Conservation (phyloP, 163 green algal species). For the Scenedesmus sp. region DNA sequence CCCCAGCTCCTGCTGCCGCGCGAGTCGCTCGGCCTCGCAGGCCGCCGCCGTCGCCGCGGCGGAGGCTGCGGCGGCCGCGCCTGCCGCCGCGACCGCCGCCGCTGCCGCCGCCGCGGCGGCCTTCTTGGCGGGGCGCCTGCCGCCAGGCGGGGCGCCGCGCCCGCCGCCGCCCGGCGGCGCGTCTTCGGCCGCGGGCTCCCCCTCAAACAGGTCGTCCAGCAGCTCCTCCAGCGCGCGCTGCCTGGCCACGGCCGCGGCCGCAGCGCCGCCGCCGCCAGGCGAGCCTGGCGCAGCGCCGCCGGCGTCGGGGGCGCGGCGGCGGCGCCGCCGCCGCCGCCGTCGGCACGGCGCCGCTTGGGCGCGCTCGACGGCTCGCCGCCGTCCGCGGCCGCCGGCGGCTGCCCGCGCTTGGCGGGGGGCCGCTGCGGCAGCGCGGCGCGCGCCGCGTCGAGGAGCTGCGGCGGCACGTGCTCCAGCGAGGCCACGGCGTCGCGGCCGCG, state of each 20-base stretch:
- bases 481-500: not conserved
- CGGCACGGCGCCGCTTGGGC: no score
- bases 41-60: not conserved
- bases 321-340: no score
- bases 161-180: no score
- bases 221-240: not conserved
- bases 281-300: no score
- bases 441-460: not conserved
- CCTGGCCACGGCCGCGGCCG: not conserved
- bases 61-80: not conserved
- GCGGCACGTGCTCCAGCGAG: conserved; percentile 3
- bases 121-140: no score
- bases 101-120: not conserved
- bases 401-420: no score
- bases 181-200: no score
- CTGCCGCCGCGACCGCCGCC: not conserved
- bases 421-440: no score
- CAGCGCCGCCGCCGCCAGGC: not conserved
- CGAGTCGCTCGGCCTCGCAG: not conserved
- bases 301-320: no score
- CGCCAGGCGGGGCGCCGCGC: no score
- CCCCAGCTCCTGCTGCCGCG: not conserved
- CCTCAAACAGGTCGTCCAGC: conserved; percentile 22
- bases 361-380: no score
- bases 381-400: no score